These are phyloP conservation scores for Penicillium sp. DNA, from an alignment of 2,329 filamentous ascomycete species.

Conservation along the genomic window DNA sequence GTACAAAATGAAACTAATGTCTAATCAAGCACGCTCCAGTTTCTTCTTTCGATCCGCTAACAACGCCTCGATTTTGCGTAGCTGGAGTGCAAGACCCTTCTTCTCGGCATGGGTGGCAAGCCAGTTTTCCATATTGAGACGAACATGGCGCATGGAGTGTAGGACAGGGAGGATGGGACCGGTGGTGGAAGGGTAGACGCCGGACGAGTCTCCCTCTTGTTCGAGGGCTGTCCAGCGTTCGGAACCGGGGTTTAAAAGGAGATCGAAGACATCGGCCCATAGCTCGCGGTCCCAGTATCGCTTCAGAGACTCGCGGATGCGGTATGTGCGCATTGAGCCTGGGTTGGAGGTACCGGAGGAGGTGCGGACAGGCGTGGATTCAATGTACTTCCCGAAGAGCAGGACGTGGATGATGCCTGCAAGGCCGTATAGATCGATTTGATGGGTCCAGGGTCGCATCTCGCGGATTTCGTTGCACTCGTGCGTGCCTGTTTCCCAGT, in stretches of 20 bases:
- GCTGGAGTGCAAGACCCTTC: conserved; percentile 56
- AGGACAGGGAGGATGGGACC: conserved; percentile 62
- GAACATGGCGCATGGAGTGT: conserved; percentile 60
- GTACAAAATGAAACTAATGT: no score
- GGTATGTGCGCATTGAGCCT: conserved; percentile 54
- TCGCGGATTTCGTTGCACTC: conserved; percentile 97
- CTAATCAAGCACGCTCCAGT: conserved; percentile 27
- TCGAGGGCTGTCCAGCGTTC: conserved; percentile 59
- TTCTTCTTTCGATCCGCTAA: conserved; percentile 53
- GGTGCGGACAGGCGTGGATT: conserved; percentile 52
- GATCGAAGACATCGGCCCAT: conserved; percentile 75
- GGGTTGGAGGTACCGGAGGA: conserved; percentile 9
- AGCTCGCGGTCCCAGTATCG: conserved; percentile 95
- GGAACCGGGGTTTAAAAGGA: conserved; percentile 70
- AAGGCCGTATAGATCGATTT: conserved; percentile 92
- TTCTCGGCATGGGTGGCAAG: conserved; percentile 75
- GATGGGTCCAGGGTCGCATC: conserved; percentile 90
- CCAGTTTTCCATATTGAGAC: conserved; percentile 79
- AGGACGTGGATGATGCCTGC: conserved; percentile 83
- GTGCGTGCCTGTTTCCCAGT: conserved; percentile 82
- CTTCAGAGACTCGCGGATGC: conserved; percentile 76
- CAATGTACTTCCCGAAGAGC: conserved; percentile 91
- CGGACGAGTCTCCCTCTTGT: conserved; percentile 25
- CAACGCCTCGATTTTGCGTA: conserved; percentile 60
- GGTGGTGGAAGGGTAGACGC: neutral